phyloP scores from a whole-genome alignment of 306 rosid genomes.

The Trichosanthes truncata region DNA sequence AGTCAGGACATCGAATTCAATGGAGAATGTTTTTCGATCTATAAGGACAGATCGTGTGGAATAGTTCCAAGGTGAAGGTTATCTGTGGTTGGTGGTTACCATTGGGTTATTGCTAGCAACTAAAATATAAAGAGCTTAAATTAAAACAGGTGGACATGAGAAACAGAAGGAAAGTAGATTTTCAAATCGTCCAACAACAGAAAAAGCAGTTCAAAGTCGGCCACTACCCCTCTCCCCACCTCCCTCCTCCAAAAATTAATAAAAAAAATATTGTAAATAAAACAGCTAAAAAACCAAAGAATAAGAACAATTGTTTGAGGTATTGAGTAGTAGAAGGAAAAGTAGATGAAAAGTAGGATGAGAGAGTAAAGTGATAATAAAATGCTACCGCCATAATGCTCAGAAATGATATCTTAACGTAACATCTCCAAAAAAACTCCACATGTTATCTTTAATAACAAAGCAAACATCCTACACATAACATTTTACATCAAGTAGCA shows the following conservation, averaged over 20 bases:
- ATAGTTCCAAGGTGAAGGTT: no score
- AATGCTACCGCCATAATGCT: neutral
- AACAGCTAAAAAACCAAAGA: neutral
- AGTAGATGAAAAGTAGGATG: neutral
- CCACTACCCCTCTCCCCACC: neutral
- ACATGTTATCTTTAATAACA: neutral
- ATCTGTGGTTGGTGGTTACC: no score
- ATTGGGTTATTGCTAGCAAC: neutral
- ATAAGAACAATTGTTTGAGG: neutral
- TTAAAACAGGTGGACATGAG: neutral
- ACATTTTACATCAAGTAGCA: neutral
- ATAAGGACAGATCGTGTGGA: no score
- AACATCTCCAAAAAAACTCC: neutral
- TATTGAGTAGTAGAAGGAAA: neutral
- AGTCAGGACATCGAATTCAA: no score
- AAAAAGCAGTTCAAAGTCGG: neutral
- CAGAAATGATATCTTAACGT: neutral
- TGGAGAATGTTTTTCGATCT: no score
- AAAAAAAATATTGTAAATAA: neutral
- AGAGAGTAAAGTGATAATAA: neutral
- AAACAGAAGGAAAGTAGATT: neutral
- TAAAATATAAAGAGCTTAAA: neutral
- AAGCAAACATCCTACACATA: neutral
- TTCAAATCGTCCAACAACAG: neutral
- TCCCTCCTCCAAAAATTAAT: neutral